Conservation (phyloP, 768 basidiomycete species). For the Amanita fuliginea region DNA sequence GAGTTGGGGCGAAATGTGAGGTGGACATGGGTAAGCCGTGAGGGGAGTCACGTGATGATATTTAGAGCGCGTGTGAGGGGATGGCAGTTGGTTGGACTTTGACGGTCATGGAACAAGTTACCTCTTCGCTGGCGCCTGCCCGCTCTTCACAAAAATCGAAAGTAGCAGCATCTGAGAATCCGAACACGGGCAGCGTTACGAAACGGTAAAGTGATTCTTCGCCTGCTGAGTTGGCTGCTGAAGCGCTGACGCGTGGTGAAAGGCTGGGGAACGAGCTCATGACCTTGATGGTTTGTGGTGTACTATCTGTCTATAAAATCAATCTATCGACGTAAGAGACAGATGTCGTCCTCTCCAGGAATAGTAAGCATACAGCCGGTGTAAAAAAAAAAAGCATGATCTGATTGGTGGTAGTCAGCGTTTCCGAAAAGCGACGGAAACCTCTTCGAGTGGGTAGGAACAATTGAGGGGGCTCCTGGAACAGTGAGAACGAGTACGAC, state of each 20-base stretch:
- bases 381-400: not conserved
- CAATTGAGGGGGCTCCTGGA: conserved; percentile 70
- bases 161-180: conserved; percentile 38
- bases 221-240: conserved; percentile 3
- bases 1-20: conserved; percentile 31
- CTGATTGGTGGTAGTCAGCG: conserved; percentile 49
- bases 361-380: conserved; percentile 43
- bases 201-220: conserved; percentile 47
- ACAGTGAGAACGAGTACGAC: conserved; percentile 38
- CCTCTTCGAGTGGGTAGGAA: conserved; percentile 84
- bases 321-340: not conserved
- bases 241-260: conserved; percentile 5
- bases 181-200: conserved; percentile 66
- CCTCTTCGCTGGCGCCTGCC: conserved; percentile 49
- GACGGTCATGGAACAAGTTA: conserved; percentile 59
- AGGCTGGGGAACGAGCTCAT: conserved; percentile 80
- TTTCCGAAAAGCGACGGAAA: conserved; percentile 84
- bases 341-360: conserved; percentile 88
- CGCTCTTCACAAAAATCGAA: conserved; percentile 48
- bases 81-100: conserved; percentile 6
- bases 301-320: not conserved
- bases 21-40: conserved; percentile 23
- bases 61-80: not conserved
- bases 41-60: conserved; percentile 3
- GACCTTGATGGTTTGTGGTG: conserved; percentile 66